Evolutionary conservation across 1,284 basidiomycete species (phyloP), one percentile per base, ranked within the genome.

Genomic region (Puccinia novopanici): DNA sequence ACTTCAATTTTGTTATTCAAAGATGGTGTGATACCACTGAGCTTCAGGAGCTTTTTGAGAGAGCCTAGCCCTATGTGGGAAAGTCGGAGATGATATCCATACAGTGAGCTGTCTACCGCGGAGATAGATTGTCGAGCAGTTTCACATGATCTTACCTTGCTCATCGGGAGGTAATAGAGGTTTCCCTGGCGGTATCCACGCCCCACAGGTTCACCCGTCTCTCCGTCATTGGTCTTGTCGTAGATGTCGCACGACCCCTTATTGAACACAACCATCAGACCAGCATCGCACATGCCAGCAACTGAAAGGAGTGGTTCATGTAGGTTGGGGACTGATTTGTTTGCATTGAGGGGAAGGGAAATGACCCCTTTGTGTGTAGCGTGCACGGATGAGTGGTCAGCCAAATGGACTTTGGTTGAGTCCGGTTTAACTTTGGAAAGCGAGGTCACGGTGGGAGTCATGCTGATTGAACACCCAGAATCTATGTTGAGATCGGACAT

Each of bases 51-150:
- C 0, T 24, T 24, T n/a, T 55, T 55, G 8, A 74, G 19, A 4
- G 54, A 24, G 57, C 59, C 34, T 0, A 74, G 54, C 57, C 72
- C 72, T 71, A 71, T 45, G 10, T 71, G 68, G 22, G 42, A 45
- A 1, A 71, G 24, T 8, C 9, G 13, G 3, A 24, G 3, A 15
- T 71, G 68, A 30, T 30, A 48, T 2, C 27, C 13, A 30, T 19
- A 15, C 1, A 71, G 40, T 8, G 68, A 71, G 1, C 2, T 5
- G 45, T 71, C 40, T 22, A 10, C 2, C 9, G 3, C 2, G 50
- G 4, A 15, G 50, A 17, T 8, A 4, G 17, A 19, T 4, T 52
- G n/a, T 19, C 4, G 50, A 22, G 17, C 50, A 19, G 50, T 15
- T 52, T 10, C 4, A 22, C 42, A 45, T 15, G 10, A 52, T 8